Base-by-base conservation (phyloP, 202 grass and related monocot species). In the Saccharum hybrid region DNA sequence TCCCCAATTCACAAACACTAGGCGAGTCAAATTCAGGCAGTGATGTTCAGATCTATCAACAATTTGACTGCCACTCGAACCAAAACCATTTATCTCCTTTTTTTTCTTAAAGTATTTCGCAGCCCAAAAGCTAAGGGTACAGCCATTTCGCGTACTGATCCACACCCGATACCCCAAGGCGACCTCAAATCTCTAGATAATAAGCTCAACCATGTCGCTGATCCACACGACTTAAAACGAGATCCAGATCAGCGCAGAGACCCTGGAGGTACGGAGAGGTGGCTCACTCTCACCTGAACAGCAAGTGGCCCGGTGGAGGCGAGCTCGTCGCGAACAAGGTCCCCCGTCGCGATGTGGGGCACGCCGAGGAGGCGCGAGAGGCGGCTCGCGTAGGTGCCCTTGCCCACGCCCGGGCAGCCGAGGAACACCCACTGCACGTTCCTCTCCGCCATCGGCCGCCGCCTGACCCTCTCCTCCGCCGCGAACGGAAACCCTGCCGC, bases 351-450 rank as follows among this genome's bases (percentile, higher is more conserved):
- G 82, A 95, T 95, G 79, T 95, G 93, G 7, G 90, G 93, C 56
- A 95, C 90, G 33, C 83, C 90, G 30, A 95, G 80, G 68, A 95
- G 81, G 48, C 91, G 85, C 39, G 90, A 95, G n/a, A 95, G 83
- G 62, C 93, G 85, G 78, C 88, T 86, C 8, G 93, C 93, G 76
- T 95, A 95, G 63, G 93, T 95, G 19, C 93, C 93, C 82, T 94
- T 94, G 4, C 93, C 93, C 7, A 94, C 93, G 30, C 93, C 93
- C 2, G 93, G 93, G 81, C 90, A 94, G 11, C 93, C 93, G 0
- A 94, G 86, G 84, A 94, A 94, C 18, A 94, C 93, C 93, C 93
- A 94, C 90, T 90, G 93, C 70, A 94, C 90, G 80, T 88, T 86
- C 85, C 90, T 79, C 64, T 92, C 90, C 49, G 78, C 87, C 45